Conservation (phyloP, 1,284 basidiomycete genomes). For the Phellopilus nigrolimitatus region DNA sequence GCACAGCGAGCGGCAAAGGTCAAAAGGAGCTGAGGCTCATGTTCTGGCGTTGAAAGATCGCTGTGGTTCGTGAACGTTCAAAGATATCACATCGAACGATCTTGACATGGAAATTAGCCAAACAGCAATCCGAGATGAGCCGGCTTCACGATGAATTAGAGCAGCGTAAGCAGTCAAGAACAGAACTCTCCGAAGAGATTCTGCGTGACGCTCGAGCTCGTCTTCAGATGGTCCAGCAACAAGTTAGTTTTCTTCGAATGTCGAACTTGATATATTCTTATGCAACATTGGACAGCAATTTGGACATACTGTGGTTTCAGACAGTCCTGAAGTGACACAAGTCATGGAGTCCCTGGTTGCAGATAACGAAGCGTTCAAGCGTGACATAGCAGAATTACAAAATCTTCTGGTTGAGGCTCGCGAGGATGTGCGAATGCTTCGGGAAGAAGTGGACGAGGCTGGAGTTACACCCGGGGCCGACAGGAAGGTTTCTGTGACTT, state of each 20-base stretch:
- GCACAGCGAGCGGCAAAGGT: constrained; percentile 66
- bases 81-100: constrained; percentile 10
- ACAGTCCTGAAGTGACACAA: constrained; percentile 56
- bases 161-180: constrained; percentile 57
- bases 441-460: constrained; percentile 72
- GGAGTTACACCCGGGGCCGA: constrained; percentile 43
- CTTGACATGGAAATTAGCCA: constrained; percentile 40
- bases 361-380: constrained; percentile 78
- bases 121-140: constrained; percentile 69
- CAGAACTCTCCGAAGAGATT: constrained; percentile 68
- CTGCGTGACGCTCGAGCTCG: constrained; percentile 67
- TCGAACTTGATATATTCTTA: constrained; percentile 22
- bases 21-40: constrained; percentile 66
- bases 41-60: constrained; percentile 57
- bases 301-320: constrained; percentile 37
- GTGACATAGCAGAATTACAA: constrained; percentile 76
- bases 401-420: constrained; percentile 66
- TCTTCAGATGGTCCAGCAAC: constrained; percentile 57
- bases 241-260: constrained; percentile 35
- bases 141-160: constrained; percentile 62
- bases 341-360: constrained; percentile 78
- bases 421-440: constrained; percentile 67
- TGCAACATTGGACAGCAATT: constrained; percentile 37
- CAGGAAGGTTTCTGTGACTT: constrained; percentile 17
- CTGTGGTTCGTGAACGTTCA: constrained; percentile 41